A percentile compares a stretch with the other conserved stretches of the same genome.
These are phyloP conservation scores for Oryza longistaminata DNA, from an alignment of 176 grass and related monocot genomes.

Conservation along the genomic window DNA sequence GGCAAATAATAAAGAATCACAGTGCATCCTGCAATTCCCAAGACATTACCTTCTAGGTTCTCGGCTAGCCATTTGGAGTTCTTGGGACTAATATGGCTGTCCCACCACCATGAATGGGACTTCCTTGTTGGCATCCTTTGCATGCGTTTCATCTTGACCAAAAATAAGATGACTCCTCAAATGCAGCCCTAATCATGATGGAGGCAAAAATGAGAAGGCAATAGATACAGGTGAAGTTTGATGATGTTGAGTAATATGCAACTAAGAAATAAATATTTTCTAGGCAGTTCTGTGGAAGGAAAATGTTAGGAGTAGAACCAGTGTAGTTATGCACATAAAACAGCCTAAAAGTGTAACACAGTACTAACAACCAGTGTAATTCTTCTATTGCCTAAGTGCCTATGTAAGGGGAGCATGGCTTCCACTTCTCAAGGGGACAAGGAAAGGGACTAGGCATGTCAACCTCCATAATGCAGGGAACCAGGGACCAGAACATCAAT, in stretches of 20 bases:
- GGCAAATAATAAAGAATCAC: background rate
- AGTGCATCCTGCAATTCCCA: background rate
- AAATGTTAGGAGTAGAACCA: background rate
- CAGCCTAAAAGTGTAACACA: background rate
- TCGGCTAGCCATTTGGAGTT: slow-evolving; percentile 89
- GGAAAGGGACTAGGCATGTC: slow-evolving; percentile 19
- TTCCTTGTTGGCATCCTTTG: slow-evolving; percentile 71
- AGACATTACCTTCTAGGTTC: slow-evolving; percentile 75
- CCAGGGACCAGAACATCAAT: slow-evolving; percentile 22
- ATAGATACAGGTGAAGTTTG: background rate
- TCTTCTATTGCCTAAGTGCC: background rate
- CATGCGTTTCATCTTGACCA: slow-evolving; percentile 68
- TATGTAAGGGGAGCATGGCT: slow-evolving; percentile 13
- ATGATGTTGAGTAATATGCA: background rate
- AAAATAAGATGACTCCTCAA: slow-evolving; percentile 4
- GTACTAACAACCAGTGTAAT: background rate
- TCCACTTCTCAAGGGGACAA: slow-evolving; percentile 24
- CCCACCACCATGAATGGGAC: slow-evolving; percentile 97
- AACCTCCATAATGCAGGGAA: slow-evolving; percentile 21
- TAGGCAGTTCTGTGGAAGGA: background rate
- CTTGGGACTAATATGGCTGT: slow-evolving; percentile 89
- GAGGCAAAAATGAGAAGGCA: slow-evolving; percentile 25
- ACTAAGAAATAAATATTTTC: background rate
- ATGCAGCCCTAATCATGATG: slow-evolving; percentile 31
- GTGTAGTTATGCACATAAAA: slow-evolving; percentile 8